These are phyloP conservation scores for Aspergillus arachidicola DNA, from an alignment of 2,329 filamentous ascomycete genomes.

Conservation along the genomic window DNA sequence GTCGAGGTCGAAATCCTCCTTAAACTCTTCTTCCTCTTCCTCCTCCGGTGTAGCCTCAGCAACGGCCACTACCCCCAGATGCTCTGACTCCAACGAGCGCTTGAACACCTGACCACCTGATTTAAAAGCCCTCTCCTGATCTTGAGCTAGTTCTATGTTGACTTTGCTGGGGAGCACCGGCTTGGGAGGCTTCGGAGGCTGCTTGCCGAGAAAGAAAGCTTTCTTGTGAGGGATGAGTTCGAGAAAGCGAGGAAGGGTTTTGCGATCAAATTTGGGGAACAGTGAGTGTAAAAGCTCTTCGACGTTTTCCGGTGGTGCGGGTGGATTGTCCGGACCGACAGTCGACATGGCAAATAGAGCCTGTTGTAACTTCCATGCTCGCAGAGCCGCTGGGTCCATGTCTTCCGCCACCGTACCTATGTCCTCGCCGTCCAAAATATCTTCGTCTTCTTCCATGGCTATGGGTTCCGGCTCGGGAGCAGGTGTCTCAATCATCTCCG, in stretches of 20 bases:
- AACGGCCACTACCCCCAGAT: conserved; percentile 58
- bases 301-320: conserved; percentile 70
- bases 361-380: conserved; percentile 50
- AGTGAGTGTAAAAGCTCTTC: conserved; percentile 76
- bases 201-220: conserved; percentile 76
- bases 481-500: conserved; percentile 2
- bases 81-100: conserved; percentile 53
- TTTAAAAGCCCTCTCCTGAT: conserved; percentile 84
- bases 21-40: conserved; percentile 53
- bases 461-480: conserved; percentile 19
- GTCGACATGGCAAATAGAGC: conserved; percentile 50
- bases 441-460: conserved; percentile 31
- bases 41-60: conserved; percentile 48
- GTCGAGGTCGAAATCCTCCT: conserved; percentile 54
- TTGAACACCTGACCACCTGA: conserved; percentile 66
- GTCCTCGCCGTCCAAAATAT: conserved; percentile 30
- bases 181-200: conserved; percentile 77
- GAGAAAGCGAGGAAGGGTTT: conserved; percentile 75
- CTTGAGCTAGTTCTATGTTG: conserved; percentile 79
- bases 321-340: conserved; percentile 60
- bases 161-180: conserved; percentile 84
- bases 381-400: conserved; percentile 45
- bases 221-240: conserved; percentile 80
- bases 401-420: conserved; percentile 35
- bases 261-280: conserved; percentile 78